Evolutionary conservation across 805 yeast genomes (phyloP), one percentile per base, ranked within the genome.

Genomic region (Lachancea meyersii): DNA sequence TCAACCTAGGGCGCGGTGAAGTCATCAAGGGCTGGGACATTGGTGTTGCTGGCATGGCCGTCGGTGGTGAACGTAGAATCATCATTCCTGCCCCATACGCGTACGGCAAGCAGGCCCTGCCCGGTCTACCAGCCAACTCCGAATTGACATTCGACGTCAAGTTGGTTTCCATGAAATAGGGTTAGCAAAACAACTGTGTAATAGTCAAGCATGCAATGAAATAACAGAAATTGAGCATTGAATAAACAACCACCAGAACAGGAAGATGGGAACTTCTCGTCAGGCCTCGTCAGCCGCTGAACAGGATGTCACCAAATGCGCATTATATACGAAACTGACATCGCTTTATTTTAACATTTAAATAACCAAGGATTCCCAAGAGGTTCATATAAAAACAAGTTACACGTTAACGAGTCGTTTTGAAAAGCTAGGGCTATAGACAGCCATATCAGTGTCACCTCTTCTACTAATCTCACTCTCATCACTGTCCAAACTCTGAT

Each of bases 1-100:
- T 93, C 70, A 79, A 77, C 50, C 77, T 93, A 57, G 98, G 98
- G 60, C 85, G 83, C 67, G 98, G 97, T 63, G 98, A 93, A 71
- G 97, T 95, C 55, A 93, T 93, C 75, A 86, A 86, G 69, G 98
- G 97, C 52, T 93, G 96, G 86, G 99, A 93, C 65, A 77, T 91
- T 60, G 99, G 99, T 76, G 93, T 93, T 58, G 88, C 91, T 46
- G 97, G 97, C 65, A 89, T 93, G 97, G 80, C 95, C 45, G 95
- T 86, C 63, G 96, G 96, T 61, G 97, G 97, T 63, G 98, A 93
- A 77, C 89, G 98, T 77, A 82, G 97, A 73, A 87, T 93, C 54
- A 77, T 87, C 48, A 87, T 93, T 54, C 98, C 99, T 57, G 82
- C 98, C 42, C 79, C 89, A 60, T 85, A 86, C 80, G 99, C 96